Conservation (phyloP, 2,329 filamentous ascomycete species). For the Raffaelea deltoideospora region DNA sequence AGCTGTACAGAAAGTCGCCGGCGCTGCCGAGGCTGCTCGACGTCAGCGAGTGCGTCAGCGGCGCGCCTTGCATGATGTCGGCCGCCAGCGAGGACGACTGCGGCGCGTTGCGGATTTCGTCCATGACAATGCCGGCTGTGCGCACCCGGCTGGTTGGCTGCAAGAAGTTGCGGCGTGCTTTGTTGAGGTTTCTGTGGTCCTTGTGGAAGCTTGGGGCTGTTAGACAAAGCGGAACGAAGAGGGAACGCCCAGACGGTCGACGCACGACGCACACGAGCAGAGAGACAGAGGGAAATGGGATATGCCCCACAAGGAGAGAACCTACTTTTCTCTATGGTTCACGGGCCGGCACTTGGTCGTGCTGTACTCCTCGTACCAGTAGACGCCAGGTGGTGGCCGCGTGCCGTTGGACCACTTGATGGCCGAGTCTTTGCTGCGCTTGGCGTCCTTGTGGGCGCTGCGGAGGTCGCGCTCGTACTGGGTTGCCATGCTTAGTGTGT, state of each 20-base stretch:
- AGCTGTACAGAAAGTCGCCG: constrained; percentile 27
- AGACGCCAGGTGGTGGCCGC: constrained; percentile 16
- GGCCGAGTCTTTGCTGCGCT: constrained; percentile 25
- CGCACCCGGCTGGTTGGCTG: constrained; percentile 13
- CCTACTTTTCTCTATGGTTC: too few relatives aligned
- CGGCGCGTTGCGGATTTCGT: constrained; percentile 16
- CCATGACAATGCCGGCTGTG: constrained; percentile 13
- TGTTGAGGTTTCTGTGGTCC: too few relatives aligned
- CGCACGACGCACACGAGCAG: too few relatives aligned
- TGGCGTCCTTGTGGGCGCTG: constrained; percentile 25
- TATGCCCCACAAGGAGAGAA: too few relatives aligned
- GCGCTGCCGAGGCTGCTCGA: neutral
- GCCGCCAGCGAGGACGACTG: constrained; percentile 6
- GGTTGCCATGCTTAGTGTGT: constrained; percentile 1
- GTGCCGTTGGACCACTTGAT: constrained; percentile 26
- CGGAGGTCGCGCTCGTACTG: constrained; percentile 27
- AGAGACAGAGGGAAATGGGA: too few relatives aligned
- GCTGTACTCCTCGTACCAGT: too few relatives aligned
- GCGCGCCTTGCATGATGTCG: neutral
- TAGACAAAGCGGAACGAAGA: too few relatives aligned
- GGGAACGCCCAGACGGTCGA: too few relatives aligned
- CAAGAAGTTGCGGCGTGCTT: constrained; percentile 22
- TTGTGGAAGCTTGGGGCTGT: too few relatives aligned
- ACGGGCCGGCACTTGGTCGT: too few relatives aligned
- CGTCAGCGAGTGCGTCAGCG: neutral